Percentiles rank a stretch among this genome's conserved stretches.
Evolutionary conservation across 1,139 yeast species (phyloP).

Genomic region (Protomyces pachydermus): DNA sequence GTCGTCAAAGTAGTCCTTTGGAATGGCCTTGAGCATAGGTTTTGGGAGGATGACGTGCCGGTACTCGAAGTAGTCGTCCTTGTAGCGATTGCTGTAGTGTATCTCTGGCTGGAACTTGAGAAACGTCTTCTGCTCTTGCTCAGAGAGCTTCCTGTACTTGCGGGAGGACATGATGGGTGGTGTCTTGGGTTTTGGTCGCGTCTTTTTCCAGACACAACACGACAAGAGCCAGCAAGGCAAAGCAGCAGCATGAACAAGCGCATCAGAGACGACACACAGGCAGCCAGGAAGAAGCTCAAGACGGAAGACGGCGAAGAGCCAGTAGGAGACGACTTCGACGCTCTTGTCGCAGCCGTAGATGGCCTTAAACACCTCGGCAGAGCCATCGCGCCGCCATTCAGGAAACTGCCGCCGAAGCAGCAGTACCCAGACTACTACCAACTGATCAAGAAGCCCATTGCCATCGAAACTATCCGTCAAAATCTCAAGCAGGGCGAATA

Average conservation of each 20-base stretch:
- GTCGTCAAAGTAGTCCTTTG: constrained; percentile 91
- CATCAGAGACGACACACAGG: constrained; percentile 14
- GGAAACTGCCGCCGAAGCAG: constrained; percentile 66
- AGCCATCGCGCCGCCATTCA: constrained; percentile 48
- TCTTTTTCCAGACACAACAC: neutral
- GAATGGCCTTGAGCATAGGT: constrained; percentile 89
- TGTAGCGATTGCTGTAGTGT: constrained; percentile 85
- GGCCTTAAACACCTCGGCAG: constrained; percentile 15
- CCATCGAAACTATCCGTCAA: constrained; percentile 38
- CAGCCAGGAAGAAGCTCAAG: constrained; percentile 17
- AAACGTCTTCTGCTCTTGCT: constrained; percentile 76
- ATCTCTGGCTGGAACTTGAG: constrained; percentile 90
- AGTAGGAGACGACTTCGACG: neutral
- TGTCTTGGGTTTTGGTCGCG: neutral
- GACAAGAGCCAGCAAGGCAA: neutral
- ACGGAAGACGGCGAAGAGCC: constrained; percentile 4
- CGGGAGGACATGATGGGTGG: neutral
- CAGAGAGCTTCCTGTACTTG: constrained; percentile 50
- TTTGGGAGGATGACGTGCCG: constrained; percentile 97
- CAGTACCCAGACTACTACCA: constrained; percentile 78
- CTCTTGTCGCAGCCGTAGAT: constrained; percentile 14
- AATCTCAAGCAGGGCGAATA: constrained; percentile 29
- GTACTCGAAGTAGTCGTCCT: constrained; percentile 80
- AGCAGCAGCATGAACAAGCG: neutral
- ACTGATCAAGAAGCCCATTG: constrained; percentile 44